Base-by-base conservation (phyloP, 768 basidiomycete genomes). In the Cytidiella melzeri region DNA sequence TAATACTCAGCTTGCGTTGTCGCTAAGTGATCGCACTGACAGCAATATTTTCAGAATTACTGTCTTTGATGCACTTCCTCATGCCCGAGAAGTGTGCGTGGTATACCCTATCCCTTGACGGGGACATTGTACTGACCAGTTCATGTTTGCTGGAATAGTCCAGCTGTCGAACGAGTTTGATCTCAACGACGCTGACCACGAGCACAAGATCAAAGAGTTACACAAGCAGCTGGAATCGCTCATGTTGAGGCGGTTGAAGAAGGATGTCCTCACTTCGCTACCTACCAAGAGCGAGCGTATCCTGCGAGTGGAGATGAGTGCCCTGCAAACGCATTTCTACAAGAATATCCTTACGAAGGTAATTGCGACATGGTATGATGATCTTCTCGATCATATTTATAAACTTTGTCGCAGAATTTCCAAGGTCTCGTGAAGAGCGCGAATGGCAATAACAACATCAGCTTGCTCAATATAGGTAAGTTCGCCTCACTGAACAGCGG, bases 231-330 rank as follows among this genome's bases (percentile, higher is more conserved):
- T 98, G 12, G 92, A 94, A 62, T 83, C 84, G 5, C 75, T 97
- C 65, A 99, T 99, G 96, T 73, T 98, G 45, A 75, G 96, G 49
- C 83, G 96, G 25, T 69, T 99, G 59, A 99, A 99, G 73, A 84
- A 84, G 52, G 96, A 99, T 61, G 96, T 99, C 10, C 80, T 98
- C 53, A 96, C 94, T 50, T 91, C 89, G 37, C 70, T 99, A 43
- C 96, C 96, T 4, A 93, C 94, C 9, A 99, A 99, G 80, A 94
- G 92, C 66, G 96, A 99, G 69, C 87, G 93, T 34, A 99, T 98
- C 57, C 73, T 99, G 40, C 83, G 96, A 18, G 94, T 98, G 25
- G 96, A 99, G 73, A 94, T 98, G 94, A 87, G 83, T 63, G 80
- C 89, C 45, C 80, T 98, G 64, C 95, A 97, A 68, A 94, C 92